Conservation (phyloP, 148 eudicot genomes). For the Camellia lanceoleosa region DNA sequence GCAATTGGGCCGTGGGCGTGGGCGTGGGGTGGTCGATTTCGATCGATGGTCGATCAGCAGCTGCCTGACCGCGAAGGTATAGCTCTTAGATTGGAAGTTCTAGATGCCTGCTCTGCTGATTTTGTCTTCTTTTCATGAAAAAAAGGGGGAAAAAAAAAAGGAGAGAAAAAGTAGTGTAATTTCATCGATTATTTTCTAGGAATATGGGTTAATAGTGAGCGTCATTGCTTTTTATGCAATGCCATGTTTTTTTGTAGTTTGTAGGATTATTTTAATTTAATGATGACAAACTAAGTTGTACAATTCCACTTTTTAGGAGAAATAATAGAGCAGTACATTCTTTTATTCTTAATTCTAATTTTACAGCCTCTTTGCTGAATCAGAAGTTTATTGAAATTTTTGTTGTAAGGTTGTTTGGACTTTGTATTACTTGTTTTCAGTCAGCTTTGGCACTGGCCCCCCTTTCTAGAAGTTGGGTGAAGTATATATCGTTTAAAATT, state of each 20-base stretch:
- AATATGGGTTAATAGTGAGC: no score
- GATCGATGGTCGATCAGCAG: slow-evolving; percentile 22
- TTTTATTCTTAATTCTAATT: slow-evolving; percentile 1
- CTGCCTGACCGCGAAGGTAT: no score
- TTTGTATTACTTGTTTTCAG: background rate
- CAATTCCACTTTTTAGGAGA: background rate
- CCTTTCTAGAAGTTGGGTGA: background rate
- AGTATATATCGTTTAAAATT: no score
- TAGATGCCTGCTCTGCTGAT: background rate
- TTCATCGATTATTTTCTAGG: no score
- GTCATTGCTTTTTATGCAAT: no score
- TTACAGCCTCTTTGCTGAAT: background rate
- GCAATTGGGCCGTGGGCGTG: slow-evolving; percentile 37
- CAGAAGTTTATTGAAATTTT: background rate
- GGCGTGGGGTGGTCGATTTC: slow-evolving; percentile 26
- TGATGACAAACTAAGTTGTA: no score
- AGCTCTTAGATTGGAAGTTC: no score
- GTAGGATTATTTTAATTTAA: no score
- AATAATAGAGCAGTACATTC: slow-evolving; percentile 27
- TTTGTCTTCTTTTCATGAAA: slow-evolving; percentile 3
- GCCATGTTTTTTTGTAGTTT: no score
- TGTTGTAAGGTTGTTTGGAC: background rate
- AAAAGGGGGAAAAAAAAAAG: background rate
- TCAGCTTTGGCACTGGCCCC: background rate
- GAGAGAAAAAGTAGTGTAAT: background rate